Evolutionary conservation across 192 early-diverging fungal genomes (phyloP), one percentile per base, ranked within the genome.

Genomic region (Backusella australiensis): DNA sequence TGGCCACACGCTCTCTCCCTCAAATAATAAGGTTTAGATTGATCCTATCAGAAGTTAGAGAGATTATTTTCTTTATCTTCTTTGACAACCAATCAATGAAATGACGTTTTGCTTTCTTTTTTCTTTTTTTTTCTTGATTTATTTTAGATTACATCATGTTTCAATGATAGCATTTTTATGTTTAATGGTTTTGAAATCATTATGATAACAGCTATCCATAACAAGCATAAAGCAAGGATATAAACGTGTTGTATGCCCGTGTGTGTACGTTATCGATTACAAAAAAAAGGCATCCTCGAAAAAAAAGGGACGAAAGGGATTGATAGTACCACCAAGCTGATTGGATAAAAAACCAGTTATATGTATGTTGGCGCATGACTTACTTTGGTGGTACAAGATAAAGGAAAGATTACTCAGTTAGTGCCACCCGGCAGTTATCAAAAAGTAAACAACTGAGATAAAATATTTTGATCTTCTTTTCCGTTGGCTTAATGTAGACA

Each of bases 351-450:
- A 21, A 11, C 8, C 6, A 29, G 23, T 29, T 29, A 63, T 29
- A 63, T 63, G 56, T 29, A 63, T 63, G 23, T 29, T 63, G 56
- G 56, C 56, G 56, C 56, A 63, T 63, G 56, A 63, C 56, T 63
- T 63, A 8, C 1, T 29, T 26, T 29, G 26, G 56, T 63, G 8
- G 3, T 29, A 63, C 56, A 63, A 63, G 56, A 63, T 63, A 63
- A 63, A 63, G 56, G 26, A 63, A 32, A 63, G 56, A 63, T 63
- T 63, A 63, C 23, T 29, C 23, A 63, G 56, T 63, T 63, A 29
- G 56, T 63, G 56, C 6, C 56, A 63, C 56, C 56, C 56, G 56
- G 26, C 26, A 12, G 26, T 9, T 63, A 63, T 63, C 56, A 63
- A 26, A 63, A 63, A 63, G 23, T 63, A 63, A 63, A 63, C 56